Evolutionary conservation across 192 early-diverging fungal species (phyloP).

Genomic region (Umbelopsis sp.): DNA sequence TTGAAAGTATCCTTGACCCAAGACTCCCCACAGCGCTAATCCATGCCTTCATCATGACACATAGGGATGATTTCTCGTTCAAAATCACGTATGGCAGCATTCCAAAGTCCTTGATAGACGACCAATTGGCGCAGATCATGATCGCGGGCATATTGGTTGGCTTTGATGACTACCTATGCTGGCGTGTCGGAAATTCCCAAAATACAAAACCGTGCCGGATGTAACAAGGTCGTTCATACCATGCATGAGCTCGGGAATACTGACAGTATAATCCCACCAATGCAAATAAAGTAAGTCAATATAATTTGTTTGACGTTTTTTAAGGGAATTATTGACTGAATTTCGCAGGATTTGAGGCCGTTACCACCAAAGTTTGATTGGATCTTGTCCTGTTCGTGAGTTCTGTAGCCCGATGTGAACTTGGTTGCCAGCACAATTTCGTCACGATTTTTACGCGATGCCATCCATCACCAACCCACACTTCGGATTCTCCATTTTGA

Average conservation of each 20-base stretch:
- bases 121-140: neutral
- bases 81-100: neutral
- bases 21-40: neutral
- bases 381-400: slow-evolving; percentile 9
- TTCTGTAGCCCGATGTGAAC: slow-evolving; percentile 31
- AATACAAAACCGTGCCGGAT: slow-evolving; percentile 60
- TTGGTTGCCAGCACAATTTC: slow-evolving; percentile 63
- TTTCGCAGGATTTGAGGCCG: slow-evolving; percentile 46
- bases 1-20: neutral
- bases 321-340: slow-evolving; percentile 52
- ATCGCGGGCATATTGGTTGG: slow-evolving; percentile 10
- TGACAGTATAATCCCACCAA: slow-evolving; percentile 47
- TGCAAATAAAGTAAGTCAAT: slow-evolving; percentile 51
- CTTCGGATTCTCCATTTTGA: slow-evolving; percentile 55
- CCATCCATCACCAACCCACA: slow-evolving; percentile 56
- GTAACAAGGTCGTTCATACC: slow-evolving; percentile 62
- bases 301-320: slow-evolving; percentile 49
- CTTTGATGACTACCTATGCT: slow-evolving; percentile 53
- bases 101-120: slow-evolving; percentile 11
- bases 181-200: slow-evolving; percentile 46
- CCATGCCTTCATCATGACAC: neutral
- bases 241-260: slow-evolving; percentile 61
- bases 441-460: slow-evolving; percentile 44
- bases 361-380: slow-evolving; percentile 39
- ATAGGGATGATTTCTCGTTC: slow-evolving; percentile 14